Percentiles rank a stretch among this genome's conserved stretches.
These are phyloP conservation scores for Brassica incana DNA, from an alignment of 345 rosid species.

Conservation along the genomic window DNA sequence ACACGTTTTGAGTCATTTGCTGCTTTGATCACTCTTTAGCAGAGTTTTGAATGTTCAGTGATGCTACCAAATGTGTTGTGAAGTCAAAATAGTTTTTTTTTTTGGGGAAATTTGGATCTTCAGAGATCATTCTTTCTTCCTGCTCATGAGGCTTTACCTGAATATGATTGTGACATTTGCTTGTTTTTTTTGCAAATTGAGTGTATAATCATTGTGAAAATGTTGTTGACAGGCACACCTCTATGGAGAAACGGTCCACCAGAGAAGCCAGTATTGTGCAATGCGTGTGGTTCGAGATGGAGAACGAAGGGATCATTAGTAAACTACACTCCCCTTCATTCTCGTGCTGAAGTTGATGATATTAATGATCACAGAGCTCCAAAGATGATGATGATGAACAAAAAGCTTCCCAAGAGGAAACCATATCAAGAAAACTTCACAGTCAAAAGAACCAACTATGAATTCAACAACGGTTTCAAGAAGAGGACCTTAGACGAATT, in stretches of 20 bases:
- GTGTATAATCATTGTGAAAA: slow-evolving; percentile 13
- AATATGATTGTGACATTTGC: slow-evolving; percentile 3
- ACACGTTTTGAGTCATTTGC: slow-evolving; percentile 18
- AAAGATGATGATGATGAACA: slow-evolving; percentile 46
- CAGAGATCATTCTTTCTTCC: slow-evolving; percentile 16
- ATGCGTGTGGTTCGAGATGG: slow-evolving; percentile 76
- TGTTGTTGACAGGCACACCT: slow-evolving; percentile 52
- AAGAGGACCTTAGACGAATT: slow-evolving; percentile 63
- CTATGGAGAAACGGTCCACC: slow-evolving; percentile 69
- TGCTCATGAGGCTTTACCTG: not conserved
- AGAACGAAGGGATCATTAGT: slow-evolving; percentile 48
- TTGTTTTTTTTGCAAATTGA: not conserved
- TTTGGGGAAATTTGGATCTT: slow-evolving; percentile 1
- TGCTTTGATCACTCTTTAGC: slow-evolving; percentile 30
- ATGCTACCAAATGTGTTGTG: slow-evolving; percentile 8
- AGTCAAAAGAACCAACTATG: slow-evolving; percentile 43
- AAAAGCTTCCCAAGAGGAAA: slow-evolving; percentile 68
- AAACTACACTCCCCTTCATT: slow-evolving; percentile 58
- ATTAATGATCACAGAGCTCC: slow-evolving; percentile 56
- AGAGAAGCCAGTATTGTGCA: slow-evolving; percentile 67
- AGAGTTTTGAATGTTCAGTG: slow-evolving; percentile 13
- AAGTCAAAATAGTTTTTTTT: not conserved
- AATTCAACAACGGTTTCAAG: slow-evolving; percentile 54
- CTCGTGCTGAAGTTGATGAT: slow-evolving; percentile 59
- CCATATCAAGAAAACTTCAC: slow-evolving; percentile 49